A percentile compares a stretch with the other conserved stretches of the same genome.
Conservation (phyloP, 306 rosid genomes). For the Pachyrhizus erosus region DNA sequence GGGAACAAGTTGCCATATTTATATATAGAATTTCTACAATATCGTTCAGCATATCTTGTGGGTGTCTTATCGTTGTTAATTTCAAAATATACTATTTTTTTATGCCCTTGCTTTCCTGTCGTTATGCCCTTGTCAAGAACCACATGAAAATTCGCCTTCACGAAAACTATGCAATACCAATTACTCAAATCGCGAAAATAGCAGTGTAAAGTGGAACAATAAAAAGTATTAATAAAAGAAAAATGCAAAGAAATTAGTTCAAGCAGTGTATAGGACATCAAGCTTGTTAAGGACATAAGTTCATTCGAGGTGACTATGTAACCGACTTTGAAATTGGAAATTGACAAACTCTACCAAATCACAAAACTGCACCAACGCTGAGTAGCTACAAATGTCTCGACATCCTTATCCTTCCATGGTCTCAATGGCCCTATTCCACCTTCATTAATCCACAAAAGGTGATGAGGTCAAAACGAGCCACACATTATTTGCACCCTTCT, state of each 20-base stretch:
- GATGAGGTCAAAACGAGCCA: no score
- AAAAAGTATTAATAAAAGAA: background rate
- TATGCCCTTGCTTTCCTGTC: background rate
- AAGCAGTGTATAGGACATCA: no score
- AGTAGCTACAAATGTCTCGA: no score
- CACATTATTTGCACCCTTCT: no score
- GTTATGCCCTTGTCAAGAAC: background rate
- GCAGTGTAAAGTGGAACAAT: background rate
- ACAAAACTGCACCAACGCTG: no score
- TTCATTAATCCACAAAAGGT: no score
- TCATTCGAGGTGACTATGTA: no score
- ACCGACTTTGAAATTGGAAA: no score
- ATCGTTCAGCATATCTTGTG: conserved; percentile 12
- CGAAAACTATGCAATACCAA: background rate
- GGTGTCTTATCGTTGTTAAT: background rate
- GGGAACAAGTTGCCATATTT: conserved; percentile 32
- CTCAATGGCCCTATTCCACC: no score
- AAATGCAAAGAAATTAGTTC: background rate
- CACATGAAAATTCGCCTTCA: background rate
- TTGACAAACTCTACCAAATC: no score
- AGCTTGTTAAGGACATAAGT: no score
- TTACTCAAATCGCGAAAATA: background rate
- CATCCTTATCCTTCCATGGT: no score
- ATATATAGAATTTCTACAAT: conserved; percentile 42
- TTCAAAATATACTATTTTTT: background rate